Conservation (phyloP, 108 stramenopile species). For the Pelagomonas calceolata region DNA sequence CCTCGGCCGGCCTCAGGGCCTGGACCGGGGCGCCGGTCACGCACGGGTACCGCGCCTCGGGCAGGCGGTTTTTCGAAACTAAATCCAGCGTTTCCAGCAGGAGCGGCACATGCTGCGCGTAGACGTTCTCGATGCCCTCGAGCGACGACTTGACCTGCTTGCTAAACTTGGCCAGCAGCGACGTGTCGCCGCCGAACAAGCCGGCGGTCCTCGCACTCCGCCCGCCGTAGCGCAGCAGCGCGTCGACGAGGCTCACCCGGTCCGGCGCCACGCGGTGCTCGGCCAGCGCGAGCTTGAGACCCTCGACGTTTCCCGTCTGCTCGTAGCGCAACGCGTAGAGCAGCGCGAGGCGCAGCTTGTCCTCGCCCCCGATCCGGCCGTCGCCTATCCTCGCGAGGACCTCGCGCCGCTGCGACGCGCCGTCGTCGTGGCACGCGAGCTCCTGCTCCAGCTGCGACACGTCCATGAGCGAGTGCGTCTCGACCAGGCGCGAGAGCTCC, state of each 20-base stretch:
- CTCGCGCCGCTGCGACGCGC: slow-evolving; percentile 68
- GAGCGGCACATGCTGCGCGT: slow-evolving; percentile 89
- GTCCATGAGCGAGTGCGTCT: slow-evolving; percentile 84
- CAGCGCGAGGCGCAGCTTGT: slow-evolving; percentile 90
- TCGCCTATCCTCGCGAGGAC: slow-evolving; percentile 70
- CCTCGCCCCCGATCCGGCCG: slow-evolving; percentile 65
- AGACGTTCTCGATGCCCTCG: slow-evolving; percentile 91
- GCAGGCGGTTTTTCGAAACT: slow-evolving; percentile 71
- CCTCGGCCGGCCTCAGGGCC: slow-evolving; percentile 34
- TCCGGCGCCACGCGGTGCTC: slow-evolving; percentile 76
- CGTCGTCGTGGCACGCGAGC: slow-evolving; percentile 87
- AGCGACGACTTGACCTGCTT: slow-evolving; percentile 85
- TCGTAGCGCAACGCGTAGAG: slow-evolving; percentile 96
- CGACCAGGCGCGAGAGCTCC: slow-evolving; percentile 84
- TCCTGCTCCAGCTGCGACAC: slow-evolving; percentile 97
- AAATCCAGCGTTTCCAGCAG: slow-evolving; percentile 76
- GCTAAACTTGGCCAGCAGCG: slow-evolving; percentile 70
- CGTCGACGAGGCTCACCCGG: slow-evolving; percentile 77
- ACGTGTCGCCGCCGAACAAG: slow-evolving; percentile 36
- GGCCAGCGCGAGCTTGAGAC: slow-evolving; percentile 67
- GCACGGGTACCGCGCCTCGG: slow-evolving; percentile 61
- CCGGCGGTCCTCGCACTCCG: not conserved
- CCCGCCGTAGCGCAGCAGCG: slow-evolving; percentile 80
- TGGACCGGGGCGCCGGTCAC: slow-evolving; percentile 26
- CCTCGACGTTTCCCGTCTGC: slow-evolving; percentile 55